These are phyloP conservation scores for Aschersonia sp. DNA, from an alignment of 2,329 filamentous ascomycete genomes.

Conservation along the genomic window DNA sequence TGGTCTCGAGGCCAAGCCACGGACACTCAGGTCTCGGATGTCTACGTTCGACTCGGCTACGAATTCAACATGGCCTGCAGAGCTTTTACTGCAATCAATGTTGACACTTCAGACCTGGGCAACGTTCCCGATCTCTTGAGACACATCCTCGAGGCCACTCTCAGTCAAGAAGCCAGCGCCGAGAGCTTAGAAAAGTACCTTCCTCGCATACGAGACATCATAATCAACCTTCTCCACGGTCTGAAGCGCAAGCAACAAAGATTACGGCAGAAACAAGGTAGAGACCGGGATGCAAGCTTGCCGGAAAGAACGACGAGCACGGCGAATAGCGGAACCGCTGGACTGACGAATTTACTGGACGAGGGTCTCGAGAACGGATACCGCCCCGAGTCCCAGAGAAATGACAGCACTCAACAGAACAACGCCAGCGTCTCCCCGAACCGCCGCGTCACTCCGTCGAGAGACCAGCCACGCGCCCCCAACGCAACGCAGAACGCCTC, in stretches of 20 bases:
- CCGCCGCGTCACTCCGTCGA: slow-evolving; percentile 28
- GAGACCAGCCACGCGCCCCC: slow-evolving; percentile 37
- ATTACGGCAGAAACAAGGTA: slow-evolving; percentile 48
- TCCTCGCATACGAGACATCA: slow-evolving; percentile 91
- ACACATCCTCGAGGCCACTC: slow-evolving; percentile 83
- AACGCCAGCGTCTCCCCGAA: slow-evolving; percentile 27
- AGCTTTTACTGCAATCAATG: slow-evolving; percentile 91
- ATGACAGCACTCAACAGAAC: slow-evolving; percentile 12
- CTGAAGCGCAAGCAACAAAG: slow-evolving; percentile 95
- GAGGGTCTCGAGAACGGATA: slow-evolving; percentile 44
- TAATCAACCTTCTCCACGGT: slow-evolving; percentile 92
- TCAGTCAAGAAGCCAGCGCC: slow-evolving; percentile 91
- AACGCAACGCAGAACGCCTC: slow-evolving; percentile 59
- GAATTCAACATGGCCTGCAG: slow-evolving; percentile 99
- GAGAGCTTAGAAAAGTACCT: slow-evolving; percentile 89
- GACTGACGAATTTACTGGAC: slow-evolving; percentile 41
- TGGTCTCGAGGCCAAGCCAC: slow-evolving; percentile 91
- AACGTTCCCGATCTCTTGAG: slow-evolving; percentile 88
- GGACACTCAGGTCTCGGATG: slow-evolving; percentile 91
- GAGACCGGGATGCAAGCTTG: slow-evolving; percentile 34
- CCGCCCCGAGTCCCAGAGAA: slow-evolving; percentile 20
- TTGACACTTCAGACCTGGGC: slow-evolving; percentile 85
- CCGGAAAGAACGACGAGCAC: slow-evolving; percentile 42
- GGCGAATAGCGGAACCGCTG: slow-evolving; percentile 39
- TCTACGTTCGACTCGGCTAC: slow-evolving; percentile 93